Conservation (phyloP, 1,284 basidiomycete species). For the Irpex sp. region DNA sequence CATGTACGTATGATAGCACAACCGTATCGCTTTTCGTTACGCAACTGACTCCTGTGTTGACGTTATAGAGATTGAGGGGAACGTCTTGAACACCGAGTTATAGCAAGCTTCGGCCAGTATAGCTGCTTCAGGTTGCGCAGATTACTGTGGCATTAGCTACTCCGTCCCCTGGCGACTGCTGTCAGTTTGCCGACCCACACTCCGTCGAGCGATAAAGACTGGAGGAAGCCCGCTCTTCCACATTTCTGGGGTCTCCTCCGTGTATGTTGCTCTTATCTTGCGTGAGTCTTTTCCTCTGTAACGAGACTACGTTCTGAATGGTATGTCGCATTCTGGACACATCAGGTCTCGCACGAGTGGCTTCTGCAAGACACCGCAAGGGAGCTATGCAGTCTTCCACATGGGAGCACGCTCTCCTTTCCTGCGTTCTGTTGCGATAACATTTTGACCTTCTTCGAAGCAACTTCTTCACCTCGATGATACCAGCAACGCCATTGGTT, state of each 20-base stretch:
- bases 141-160: not conserved
- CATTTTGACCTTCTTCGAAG: not conserved
- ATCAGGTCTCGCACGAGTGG: not conserved
- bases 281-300: not conserved
- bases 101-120: not conserved
- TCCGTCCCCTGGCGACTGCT: not conserved
- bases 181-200: not conserved
- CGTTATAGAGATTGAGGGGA: not conserved
- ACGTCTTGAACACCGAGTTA: not conserved
- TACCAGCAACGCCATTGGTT: not conserved
- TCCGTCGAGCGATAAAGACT: not conserved
- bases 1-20: not conserved
- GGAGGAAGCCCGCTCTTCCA: not conserved
- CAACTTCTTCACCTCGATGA: not conserved
- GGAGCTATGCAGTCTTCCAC: not conserved
- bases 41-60: not conserved
- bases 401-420: not conserved
- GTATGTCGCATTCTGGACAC: not conserved
- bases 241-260: not conserved
- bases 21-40: not conserved
- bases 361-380: not conserved
- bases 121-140: not conserved
- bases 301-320: not conserved
- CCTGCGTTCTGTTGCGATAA: not conserved
- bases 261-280: not conserved